A percentile compares a stretch with the other conserved stretches of the same genome.
These are phyloP conservation scores for Plasmodium coatneyi DNA, from an alignment of 169 alveolate species.

Conservation along the genomic window DNA sequence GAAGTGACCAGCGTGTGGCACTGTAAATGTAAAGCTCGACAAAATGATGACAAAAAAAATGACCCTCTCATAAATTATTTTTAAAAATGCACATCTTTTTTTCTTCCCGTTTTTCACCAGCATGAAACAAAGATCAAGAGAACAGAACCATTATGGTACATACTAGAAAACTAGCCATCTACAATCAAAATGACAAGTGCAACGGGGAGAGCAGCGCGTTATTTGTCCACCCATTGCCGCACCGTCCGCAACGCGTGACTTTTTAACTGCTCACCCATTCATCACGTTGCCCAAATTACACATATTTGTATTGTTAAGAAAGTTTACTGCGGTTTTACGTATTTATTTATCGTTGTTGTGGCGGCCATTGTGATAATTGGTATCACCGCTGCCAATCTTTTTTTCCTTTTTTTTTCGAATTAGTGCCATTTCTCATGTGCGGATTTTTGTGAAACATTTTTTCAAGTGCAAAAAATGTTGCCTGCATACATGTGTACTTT, in stretches of 20 bases:
- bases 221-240: not conserved
- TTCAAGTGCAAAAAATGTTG: not conserved
- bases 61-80: not conserved
- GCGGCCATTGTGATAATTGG: not conserved
- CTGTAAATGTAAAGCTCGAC: not conserved
- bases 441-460: not conserved
- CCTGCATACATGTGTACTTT: not conserved
- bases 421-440: not conserved
- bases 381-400: not conserved
- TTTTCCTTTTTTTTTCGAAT: not conserved
- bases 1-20: not conserved
- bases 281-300: not conserved
- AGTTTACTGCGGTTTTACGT: not conserved
- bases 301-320: not conserved
- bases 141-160: conserved; percentile 51
- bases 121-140: conserved; percentile 45
- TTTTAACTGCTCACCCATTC: not conserved
- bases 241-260: not conserved
- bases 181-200: not conserved
- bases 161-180: not conserved
- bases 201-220: not conserved
- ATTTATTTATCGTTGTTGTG: not conserved
- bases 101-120: conserved; percentile 19
- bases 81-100: conserved; percentile 7
- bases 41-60: not conserved